A percentile compares a stretch with the other conserved stretches of the same genome.
These are phyloP conservation scores for Cordia subcordata DNA, from an alignment of 257 asterid genomes.

Conservation along the genomic window DNA sequence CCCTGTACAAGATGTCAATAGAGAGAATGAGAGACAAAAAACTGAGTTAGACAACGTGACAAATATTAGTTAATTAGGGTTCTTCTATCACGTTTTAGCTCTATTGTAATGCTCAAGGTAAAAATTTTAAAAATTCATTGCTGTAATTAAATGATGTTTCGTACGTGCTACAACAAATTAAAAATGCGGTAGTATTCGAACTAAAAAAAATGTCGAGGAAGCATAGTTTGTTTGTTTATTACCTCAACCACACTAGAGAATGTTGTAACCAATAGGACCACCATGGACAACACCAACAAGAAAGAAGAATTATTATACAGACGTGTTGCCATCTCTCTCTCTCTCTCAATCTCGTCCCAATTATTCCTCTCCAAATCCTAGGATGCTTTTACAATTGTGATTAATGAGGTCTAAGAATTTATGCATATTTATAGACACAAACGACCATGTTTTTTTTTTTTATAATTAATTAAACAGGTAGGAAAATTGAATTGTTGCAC, in stretches of 20 bases:
- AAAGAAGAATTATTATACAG: constrained; percentile 14
- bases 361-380: background rate
- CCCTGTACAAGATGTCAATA: constrained; percentile 12
- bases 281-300: constrained; percentile 22
- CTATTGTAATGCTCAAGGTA: too few species aligned
- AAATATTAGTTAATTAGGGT: background rate
- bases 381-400: background rate
- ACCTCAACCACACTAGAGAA: constrained; percentile 25
- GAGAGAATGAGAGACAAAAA: too few species aligned
- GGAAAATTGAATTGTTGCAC: too few species aligned
- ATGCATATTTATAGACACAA: constrained; percentile 22
- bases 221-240: background rate
- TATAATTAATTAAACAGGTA: too few species aligned
- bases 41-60: background rate
- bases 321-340: constrained; percentile 11
- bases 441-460: too few species aligned
- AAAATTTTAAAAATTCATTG: too few species aligned
- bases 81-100: too few species aligned
- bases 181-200: too few species aligned
- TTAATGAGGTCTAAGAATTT: background rate
- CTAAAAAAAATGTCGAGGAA: background rate
- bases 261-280: constrained; percentile 20
- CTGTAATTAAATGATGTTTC: too few species aligned
- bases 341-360: background rate
- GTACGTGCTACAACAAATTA: too few species aligned